Conservation (phyloP, 1,284 basidiomycete genomes). For the Ceratorhiza oryzae-sativae region DNA sequence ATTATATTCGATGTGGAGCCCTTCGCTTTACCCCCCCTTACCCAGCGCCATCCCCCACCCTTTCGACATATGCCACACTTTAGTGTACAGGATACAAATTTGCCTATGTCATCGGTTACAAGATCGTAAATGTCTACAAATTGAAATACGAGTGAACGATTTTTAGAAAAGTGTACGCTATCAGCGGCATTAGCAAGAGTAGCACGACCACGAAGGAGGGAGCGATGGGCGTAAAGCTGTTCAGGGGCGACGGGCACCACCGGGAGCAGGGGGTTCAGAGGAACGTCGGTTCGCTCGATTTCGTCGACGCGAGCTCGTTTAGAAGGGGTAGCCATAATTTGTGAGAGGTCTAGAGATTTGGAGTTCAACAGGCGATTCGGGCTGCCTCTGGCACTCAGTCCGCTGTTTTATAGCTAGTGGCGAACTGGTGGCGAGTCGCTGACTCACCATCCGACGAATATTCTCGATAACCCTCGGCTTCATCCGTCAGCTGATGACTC, state of each 20-base stretch:
- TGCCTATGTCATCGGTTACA: not conserved
- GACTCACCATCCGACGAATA: slow-evolving; percentile 5
- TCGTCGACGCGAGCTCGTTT: too few species aligned
- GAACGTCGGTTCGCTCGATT: too few species aligned
- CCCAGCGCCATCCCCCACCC: not conserved
- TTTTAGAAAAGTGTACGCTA: slow-evolving; percentile 3
- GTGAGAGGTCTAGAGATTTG: too few species aligned
- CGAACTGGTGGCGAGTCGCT: not conserved
- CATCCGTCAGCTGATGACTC: not conserved
- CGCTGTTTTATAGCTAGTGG: not conserved
- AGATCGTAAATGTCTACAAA: slow-evolving; percentile 1
- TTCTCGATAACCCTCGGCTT: not conserved
- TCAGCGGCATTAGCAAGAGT: slow-evolving; percentile 10
- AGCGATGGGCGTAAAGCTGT: not conserved
- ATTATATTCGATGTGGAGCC: slow-evolving; percentile 9
- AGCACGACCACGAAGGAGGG: not conserved
- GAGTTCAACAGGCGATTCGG: too few species aligned
- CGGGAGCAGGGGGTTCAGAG: too few species aligned
- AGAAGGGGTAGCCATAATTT: too few species aligned
- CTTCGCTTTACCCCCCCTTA: not conserved
- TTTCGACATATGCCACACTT: slow-evolving; percentile 2
- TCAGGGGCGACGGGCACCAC: not conserved
- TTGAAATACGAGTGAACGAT: not conserved
- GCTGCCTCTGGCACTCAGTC: too few species aligned
- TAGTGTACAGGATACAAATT: slow-evolving; percentile 8